Conservation (phyloP, 495 filamentous ascomycete genomes). For the Hypoxylon perforatum region DNA sequence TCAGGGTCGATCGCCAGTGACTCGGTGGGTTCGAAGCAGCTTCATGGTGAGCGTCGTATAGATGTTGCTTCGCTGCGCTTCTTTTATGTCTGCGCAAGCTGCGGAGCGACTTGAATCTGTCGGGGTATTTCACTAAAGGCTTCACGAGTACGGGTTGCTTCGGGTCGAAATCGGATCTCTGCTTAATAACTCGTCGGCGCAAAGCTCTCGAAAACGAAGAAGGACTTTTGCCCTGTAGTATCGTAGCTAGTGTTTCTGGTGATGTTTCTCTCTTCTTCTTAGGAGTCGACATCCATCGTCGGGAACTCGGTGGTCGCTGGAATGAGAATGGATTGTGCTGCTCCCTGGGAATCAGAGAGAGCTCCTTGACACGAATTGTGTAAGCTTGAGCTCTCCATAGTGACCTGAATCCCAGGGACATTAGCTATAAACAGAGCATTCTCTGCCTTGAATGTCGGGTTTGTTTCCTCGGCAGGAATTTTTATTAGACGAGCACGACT, state of each 20-base stretch:
- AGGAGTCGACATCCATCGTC: conserved; percentile 24
- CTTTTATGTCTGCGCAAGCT: conserved; percentile 29
- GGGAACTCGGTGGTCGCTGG: conserved; percentile 9
- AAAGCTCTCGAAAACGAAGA: conserved; percentile 4
- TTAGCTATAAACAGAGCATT: conserved; percentile 52
- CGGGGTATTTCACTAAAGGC: conserved; percentile 11
- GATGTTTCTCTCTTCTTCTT: background rate
- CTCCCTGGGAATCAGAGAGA: conserved; percentile 52
- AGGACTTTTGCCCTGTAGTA: background rate
- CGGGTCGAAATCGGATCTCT: conserved; percentile 1
- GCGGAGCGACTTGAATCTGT: conserved; percentile 1
- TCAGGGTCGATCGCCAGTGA: conserved; percentile 22
- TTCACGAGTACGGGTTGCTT: conserved; percentile 16
- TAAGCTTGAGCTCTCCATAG: conserved; percentile 49
- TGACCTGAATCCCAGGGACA: conserved; percentile 56
- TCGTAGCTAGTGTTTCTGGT: background rate
- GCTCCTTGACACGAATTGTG: conserved; percentile 29
- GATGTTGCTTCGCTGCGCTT: conserved; percentile 25
- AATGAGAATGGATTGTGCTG: conserved; percentile 18
- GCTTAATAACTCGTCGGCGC: conserved; percentile 11
- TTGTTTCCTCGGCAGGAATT: conserved; percentile 7
- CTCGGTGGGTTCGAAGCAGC: background rate
- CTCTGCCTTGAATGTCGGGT: conserved; percentile 8
- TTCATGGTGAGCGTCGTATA: conserved; percentile 11
- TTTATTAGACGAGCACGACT: background rate